Percentiles rank a stretch among this genome's conserved stretches.
These are phyloP conservation scores for Boletus rubescentipes DNA, from an alignment of 768 basidiomycete genomes.

Conservation along the genomic window DNA sequence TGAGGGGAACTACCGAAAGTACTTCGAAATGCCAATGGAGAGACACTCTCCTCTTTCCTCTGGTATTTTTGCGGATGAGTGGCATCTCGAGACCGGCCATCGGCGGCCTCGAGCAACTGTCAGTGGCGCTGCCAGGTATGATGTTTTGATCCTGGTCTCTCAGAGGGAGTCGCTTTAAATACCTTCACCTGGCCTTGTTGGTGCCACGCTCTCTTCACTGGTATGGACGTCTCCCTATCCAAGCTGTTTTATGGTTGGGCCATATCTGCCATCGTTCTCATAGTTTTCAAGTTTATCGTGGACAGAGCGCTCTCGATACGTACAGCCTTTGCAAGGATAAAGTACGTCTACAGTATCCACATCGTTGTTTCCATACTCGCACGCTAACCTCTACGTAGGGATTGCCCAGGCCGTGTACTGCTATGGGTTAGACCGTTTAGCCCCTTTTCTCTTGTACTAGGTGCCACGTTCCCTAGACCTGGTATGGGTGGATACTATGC, in stretches of 20 bases:
- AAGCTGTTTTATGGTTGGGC: slow-evolving; percentile 8
- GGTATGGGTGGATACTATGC: slow-evolving; percentile 35
- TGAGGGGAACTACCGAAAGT: too few relatives aligned
- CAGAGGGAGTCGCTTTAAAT: neutral
- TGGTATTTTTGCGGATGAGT: too few relatives aligned
- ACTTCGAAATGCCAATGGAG: too few relatives aligned
- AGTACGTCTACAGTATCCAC: slow-evolving; percentile 4
- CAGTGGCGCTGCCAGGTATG: too few relatives aligned
- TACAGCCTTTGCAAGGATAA: slow-evolving; percentile 17
- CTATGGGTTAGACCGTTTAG: slow-evolving; percentile 37
- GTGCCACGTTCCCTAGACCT: slow-evolving; percentile 35
- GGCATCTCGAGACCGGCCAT: too few relatives aligned
- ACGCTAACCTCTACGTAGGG: slow-evolving; percentile 2
- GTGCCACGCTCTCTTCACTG: neutral
- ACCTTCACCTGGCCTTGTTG: neutral
- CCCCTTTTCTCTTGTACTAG: slow-evolving; percentile 25
- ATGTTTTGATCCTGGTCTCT: too few relatives aligned
- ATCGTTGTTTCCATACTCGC: too few relatives aligned
- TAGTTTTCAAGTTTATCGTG: slow-evolving; percentile 4
- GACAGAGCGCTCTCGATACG: slow-evolving; percentile 7
- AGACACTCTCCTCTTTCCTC: too few relatives aligned
- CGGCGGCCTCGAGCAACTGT: too few relatives aligned
- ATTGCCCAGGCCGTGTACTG: slow-evolving; percentile 17
- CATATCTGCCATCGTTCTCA: neutral
- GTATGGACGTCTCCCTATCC: slow-evolving; percentile 4